phyloP scores from a whole-genome alignment of 2,329 filamentous ascomycete species.

The Cephalotrichum gorgonifer region DNA sequence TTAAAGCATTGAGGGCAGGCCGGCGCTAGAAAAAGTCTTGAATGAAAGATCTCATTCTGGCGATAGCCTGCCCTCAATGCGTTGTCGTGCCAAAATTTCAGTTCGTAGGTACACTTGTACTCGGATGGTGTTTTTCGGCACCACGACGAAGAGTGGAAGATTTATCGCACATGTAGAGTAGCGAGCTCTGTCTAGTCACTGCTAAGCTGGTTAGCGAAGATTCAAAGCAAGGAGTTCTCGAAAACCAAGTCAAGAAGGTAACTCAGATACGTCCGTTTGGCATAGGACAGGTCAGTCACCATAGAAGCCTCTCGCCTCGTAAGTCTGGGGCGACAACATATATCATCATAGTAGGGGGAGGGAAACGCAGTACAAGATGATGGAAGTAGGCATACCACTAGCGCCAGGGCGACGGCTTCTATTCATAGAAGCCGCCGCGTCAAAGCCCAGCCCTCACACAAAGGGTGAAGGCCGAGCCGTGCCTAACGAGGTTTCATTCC shows the following conservation, averaged over 20 bases:
- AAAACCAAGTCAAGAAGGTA: neutral
- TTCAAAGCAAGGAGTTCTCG: neutral
- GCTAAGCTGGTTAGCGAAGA: neutral
- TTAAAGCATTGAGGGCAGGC: slow-evolving; percentile 6
- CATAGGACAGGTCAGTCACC: slow-evolving; percentile 43
- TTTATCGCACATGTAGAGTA: neutral
- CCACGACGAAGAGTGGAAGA: too few relatives aligned
- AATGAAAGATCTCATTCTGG: slow-evolving; percentile 17
- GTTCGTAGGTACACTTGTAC: too few relatives aligned
- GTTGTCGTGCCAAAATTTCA: too few relatives aligned
- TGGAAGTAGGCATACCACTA: too few relatives aligned
- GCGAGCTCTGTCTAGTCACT: neutral
- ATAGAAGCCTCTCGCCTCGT: slow-evolving; percentile 36
- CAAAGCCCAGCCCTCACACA: too few relatives aligned
- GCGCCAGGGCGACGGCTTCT: too few relatives aligned
- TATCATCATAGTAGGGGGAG: slow-evolving; percentile 26
- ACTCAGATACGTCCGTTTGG: slow-evolving; percentile 45
- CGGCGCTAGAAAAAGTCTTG: neutral
- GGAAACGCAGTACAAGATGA: too few relatives aligned
- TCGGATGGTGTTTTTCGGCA: too few relatives aligned
- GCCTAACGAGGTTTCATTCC: too few relatives aligned
- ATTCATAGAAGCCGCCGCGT: too few relatives aligned
- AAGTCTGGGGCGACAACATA: slow-evolving; percentile 39
- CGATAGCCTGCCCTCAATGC: too few relatives aligned
- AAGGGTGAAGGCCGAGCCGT: too few relatives aligned